These are phyloP conservation scores for Bjerkandera adusta DNA, from an alignment of 1,284 basidiomycete genomes.

Conservation along the genomic window DNA sequence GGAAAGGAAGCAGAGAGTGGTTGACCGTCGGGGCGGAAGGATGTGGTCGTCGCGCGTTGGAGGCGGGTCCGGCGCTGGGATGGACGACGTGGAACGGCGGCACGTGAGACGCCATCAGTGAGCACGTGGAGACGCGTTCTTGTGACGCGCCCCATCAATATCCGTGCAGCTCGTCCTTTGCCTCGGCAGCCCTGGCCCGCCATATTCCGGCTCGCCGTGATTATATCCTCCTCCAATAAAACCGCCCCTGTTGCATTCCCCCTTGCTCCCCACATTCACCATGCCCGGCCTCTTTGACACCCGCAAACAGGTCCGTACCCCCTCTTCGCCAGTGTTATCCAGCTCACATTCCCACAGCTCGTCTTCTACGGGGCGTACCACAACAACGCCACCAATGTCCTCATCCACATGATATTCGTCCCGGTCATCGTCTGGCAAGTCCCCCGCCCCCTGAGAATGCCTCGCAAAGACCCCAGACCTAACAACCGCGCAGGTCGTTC, in stretches of 20 bases:
- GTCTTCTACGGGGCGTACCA: conserved; percentile 91
- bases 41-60: conserved; percentile 4
- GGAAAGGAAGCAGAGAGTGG: neutral
- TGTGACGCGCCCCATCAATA: too few species aligned
- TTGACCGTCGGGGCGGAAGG: neutral
- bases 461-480: neutral
- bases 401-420: conserved; percentile 82
- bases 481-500: conserved; percentile 49
- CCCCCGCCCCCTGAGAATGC: neutral
- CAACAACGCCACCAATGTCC: conserved; percentile 73
- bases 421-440: conserved; percentile 79
- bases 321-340: neutral
- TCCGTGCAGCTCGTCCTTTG: too few species aligned
- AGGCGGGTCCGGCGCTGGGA: neutral
- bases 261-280: neutral
- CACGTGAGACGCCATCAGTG: too few species aligned
- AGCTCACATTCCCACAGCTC: conserved; percentile 44
- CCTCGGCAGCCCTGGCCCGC: too few species aligned
- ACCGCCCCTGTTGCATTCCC: too few species aligned
- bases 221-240: too few species aligned
- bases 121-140: too few species aligned
- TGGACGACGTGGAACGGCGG: too few species aligned
- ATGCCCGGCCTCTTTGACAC: conserved; percentile 14
- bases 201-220: too few species aligned
- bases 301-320: conserved; percentile 17